phyloP scores from a whole-genome alignment of 805 yeast species.

The Nakazawaea holstii region DNA sequence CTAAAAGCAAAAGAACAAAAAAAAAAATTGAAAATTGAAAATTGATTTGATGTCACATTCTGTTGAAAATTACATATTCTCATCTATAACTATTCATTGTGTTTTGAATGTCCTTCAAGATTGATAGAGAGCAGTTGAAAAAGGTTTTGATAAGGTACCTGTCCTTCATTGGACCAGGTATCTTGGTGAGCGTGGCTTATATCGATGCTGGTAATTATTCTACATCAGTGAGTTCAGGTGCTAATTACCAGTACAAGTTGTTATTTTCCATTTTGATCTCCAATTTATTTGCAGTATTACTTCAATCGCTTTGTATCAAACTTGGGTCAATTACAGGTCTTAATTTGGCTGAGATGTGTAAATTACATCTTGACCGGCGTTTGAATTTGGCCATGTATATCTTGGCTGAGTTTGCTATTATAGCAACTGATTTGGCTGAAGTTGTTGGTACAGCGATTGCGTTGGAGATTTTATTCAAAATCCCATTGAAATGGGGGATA shows the following conservation, averaged over 20 bases:
- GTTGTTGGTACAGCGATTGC: slow-evolving; percentile 98
- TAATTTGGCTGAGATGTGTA: slow-evolving; percentile 85
- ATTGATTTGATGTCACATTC: too few relatives aligned
- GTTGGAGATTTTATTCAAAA: slow-evolving; percentile 69
- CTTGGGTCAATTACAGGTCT: slow-evolving; percentile 92
- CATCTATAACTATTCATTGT: too few relatives aligned
- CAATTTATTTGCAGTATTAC: slow-evolving; percentile 79
- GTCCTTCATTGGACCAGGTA: slow-evolving; percentile 76
- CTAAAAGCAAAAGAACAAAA: too few relatives aligned
- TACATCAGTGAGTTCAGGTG: slow-evolving; percentile 92
- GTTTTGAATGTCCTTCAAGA: too few relatives aligned
- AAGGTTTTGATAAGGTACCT: slow-evolving; percentile 1
- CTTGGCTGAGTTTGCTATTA: slow-evolving; percentile 84
- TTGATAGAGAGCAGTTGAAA: background rate
- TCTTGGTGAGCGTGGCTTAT: slow-evolving; percentile 91
- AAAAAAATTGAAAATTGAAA: too few relatives aligned
- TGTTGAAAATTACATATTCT: too few relatives aligned
- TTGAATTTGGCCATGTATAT: slow-evolving; percentile 60
- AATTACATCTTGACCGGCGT: slow-evolving; percentile 61
- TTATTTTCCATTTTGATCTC: slow-evolving; percentile 75
- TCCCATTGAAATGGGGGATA: slow-evolving; percentile 83
- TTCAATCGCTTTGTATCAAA: slow-evolving; percentile 81
- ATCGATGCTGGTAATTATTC: slow-evolving; percentile 98
- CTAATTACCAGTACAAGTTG: slow-evolving; percentile 74
- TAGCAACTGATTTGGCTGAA: slow-evolving; percentile 95